Evolutionary conservation across 306 rosid genomes (phyloP).

Genomic region (Alnus glutinosa): DNA sequence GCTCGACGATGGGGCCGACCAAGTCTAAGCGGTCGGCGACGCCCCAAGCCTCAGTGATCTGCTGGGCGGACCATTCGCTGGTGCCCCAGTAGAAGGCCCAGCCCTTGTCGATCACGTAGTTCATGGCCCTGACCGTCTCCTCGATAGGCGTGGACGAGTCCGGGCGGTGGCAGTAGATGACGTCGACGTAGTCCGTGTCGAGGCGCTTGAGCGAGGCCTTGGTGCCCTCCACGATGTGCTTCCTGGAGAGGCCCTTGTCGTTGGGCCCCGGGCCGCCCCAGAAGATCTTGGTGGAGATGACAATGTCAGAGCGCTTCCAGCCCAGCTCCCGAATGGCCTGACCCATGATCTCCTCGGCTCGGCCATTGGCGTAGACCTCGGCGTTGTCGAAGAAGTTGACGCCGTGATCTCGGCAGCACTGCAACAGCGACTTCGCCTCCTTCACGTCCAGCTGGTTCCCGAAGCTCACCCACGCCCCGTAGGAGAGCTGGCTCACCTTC

Average conservation of each 20-base stretch:
- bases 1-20: slow-evolving; percentile 91
- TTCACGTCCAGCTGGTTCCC: slow-evolving; percentile 97
- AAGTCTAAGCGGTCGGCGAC: slow-evolving; percentile 72
- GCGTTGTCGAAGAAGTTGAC: slow-evolving; percentile 99
- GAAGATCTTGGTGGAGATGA: slow-evolving; percentile 94
- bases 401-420: slow-evolving; percentile 89
- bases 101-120: slow-evolving; percentile 72
- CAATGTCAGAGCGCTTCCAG: slow-evolving; percentile 92
- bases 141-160: slow-evolving; percentile 82
- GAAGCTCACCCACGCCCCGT: slow-evolving; percentile 96
- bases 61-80: slow-evolving; percentile 97
- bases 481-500: slow-evolving; percentile 89
- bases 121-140: slow-evolving; percentile 96
- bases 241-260: slow-evolving; percentile 89
- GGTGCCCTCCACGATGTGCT: slow-evolving; percentile 89
- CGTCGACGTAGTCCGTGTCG: slow-evolving; percentile 84
- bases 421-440: slow-evolving; percentile 87
- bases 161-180: slow-evolving; percentile 83
- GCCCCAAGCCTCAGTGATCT: slow-evolving; percentile 96
- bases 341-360: slow-evolving; percentile 99
- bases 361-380: slow-evolving; percentile 92
- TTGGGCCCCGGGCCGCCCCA: slow-evolving; percentile 98
- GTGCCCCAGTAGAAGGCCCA: slow-evolving; percentile 99
- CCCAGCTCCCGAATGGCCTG: slow-evolving; percentile 90
- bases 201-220: slow-evolving; percentile 77